A percentile compares a stretch with the other conserved stretches of the same genome.
These are phyloP conservation scores for Nicotiana benthamiana DNA, from an alignment of 257 asterid genomes.

Conservation along the genomic window DNA sequence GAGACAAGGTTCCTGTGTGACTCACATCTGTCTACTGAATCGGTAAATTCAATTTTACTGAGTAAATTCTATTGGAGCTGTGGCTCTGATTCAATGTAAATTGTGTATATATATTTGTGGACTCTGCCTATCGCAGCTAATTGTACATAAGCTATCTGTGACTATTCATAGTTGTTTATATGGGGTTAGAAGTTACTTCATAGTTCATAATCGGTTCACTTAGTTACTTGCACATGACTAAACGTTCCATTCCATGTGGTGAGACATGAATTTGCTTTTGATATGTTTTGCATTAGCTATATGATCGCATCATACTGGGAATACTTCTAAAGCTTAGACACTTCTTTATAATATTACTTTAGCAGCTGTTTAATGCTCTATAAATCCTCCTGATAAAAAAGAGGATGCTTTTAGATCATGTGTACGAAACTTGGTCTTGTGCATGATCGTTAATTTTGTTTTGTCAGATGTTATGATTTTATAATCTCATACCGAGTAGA, in stretches of 20 bases:
- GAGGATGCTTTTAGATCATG: neutral
- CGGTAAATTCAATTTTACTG: slow-evolving; percentile 12
- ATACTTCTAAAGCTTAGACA: neutral
- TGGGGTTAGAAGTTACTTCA: neutral
- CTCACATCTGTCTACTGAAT: slow-evolving; percentile 46
- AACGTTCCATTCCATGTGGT: neutral
- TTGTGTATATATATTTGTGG: slow-evolving; percentile 6
- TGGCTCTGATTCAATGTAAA: slow-evolving; percentile 13
- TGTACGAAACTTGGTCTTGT: neutral
- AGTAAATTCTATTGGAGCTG: neutral
- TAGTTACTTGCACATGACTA: neutral
- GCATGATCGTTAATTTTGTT: neutral
- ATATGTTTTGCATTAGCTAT: neutral
- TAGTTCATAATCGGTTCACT: neutral
- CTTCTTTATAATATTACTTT: neutral
- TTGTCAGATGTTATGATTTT: neutral
- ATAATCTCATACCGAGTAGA: neutral
- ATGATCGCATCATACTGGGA: neutral
- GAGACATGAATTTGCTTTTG: neutral
- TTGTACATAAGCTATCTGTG: neutral
- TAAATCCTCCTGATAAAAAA: neutral
- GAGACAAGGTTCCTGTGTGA: slow-evolving; percentile 50
- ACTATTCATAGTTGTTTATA: neutral
- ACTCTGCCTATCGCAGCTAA: neutral
- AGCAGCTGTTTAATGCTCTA: neutral